These are phyloP conservation scores for Leucocoprinus birnbaumii DNA, from an alignment of 768 basidiomycete genomes.

Conservation along the genomic window DNA sequence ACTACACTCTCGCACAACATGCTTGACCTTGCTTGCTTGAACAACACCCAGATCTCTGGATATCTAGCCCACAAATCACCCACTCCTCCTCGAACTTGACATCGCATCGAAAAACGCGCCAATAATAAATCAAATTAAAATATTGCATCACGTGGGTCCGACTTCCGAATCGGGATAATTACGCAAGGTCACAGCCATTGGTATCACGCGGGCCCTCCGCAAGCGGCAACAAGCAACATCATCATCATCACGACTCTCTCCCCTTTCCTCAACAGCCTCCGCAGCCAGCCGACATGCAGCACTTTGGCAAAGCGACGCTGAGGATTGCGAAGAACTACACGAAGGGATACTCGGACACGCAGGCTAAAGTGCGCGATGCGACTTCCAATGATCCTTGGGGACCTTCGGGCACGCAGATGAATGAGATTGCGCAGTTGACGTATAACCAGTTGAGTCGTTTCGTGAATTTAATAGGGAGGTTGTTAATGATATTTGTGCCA, in stretches of 20 bases:
- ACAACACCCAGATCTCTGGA: no score
- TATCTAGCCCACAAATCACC: no score
- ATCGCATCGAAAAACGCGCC: no score
- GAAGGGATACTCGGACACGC: slow-evolving; percentile 92
- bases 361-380: slow-evolving; percentile 94
- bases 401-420: slow-evolving; percentile 97
- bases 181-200: background rate
- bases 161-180: background rate
- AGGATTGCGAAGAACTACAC: slow-evolving; percentile 95
- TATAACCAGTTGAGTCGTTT: slow-evolving; percentile 81
- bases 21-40: no score
- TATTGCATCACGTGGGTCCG: background rate
- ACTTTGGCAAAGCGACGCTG: slow-evolving; percentile 81
- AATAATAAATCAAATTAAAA: no score
- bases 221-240: slow-evolving; percentile 1
- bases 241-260: background rate
- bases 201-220: background rate
- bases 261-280: no score
- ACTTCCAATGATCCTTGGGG: slow-evolving; percentile 99
- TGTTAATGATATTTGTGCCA: slow-evolving; percentile 15
- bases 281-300: slow-evolving; percentile 46
- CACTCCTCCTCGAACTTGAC: no score
- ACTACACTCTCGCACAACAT: no score
- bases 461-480: background rate
- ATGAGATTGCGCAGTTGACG: slow-evolving; percentile 94